Evolutionary conservation across 108 stramenopile species (phyloP).

Genomic region (Mayamaea pseudoterrestris): DNA sequence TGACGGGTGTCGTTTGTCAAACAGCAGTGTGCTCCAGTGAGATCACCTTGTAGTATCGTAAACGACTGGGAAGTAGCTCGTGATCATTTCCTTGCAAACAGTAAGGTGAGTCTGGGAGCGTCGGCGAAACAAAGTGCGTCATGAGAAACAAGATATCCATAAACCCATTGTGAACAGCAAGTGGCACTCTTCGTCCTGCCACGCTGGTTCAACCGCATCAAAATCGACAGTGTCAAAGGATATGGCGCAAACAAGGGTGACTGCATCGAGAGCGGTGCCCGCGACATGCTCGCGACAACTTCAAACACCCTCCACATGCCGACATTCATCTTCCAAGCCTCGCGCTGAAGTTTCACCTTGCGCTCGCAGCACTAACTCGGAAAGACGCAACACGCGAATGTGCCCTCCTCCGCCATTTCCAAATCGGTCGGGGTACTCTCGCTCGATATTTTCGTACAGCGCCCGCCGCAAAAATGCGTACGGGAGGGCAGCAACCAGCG

Average conservation of each 20-base stretch:
- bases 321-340: slow-evolving; percentile 53
- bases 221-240: slow-evolving; percentile 5
- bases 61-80: slow-evolving; percentile 45
- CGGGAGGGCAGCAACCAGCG: slow-evolving; percentile 51
- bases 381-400: slow-evolving; percentile 50
- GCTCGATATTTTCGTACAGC: slow-evolving; percentile 64
- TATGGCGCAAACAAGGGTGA: neutral
- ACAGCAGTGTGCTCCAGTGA: slow-evolving; percentile 28
- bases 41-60: slow-evolving; percentile 74
- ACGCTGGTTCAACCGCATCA: neutral
- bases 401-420: slow-evolving; percentile 22
- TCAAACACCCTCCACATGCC: slow-evolving; percentile 67
- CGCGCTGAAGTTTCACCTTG: slow-evolving; percentile 25
- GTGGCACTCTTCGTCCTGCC: slow-evolving; percentile 40
- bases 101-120: slow-evolving; percentile 41
- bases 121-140: slow-evolving; percentile 53
- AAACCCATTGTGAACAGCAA: slow-evolving; percentile 77
- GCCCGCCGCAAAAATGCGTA: slow-evolving; percentile 70
- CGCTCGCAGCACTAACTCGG: slow-evolving; percentile 34
- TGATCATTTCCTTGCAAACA: slow-evolving; percentile 47
- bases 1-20: slow-evolving; percentile 21
- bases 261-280: slow-evolving; percentile 1
- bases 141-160: slow-evolving; percentile 72
- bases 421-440: slow-evolving; percentile 57
- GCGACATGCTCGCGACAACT: slow-evolving; percentile 53